Conservation (phyloP, 768 basidiomycete species). For the Russula virescens region DNA sequence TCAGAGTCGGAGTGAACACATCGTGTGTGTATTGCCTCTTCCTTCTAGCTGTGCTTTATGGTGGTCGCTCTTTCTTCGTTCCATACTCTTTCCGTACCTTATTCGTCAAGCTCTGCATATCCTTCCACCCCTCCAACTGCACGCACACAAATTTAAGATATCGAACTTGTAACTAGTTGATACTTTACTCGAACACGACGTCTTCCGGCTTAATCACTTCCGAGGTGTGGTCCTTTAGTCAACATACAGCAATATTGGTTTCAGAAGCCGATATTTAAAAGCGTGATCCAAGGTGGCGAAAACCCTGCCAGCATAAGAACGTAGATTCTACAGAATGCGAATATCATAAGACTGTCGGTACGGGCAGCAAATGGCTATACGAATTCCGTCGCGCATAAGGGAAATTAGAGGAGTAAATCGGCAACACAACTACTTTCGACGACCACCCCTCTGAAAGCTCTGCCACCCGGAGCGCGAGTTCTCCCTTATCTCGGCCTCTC, state of each 20-base stretch:
- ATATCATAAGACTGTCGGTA: neutral
- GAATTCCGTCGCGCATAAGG: neutral
- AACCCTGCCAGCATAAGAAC: neutral
- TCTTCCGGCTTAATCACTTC: slow-evolving; percentile 19
- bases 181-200: slow-evolving; percentile 26
- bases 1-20: slow-evolving; percentile 72
- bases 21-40: neutral
- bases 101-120: slow-evolving; percentile 26
- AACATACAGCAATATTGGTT: neutral
- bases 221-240: neutral
- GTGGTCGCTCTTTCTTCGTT: slow-evolving; percentile 9
- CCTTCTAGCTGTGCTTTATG: slow-evolving; percentile 8
- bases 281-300: too few species aligned
- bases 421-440: slow-evolving; percentile 14
- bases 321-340: too few species aligned
- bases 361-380: neutral
- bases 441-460: slow-evolving; percentile 24
- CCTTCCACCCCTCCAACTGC: slow-evolving; percentile 21
- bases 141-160: slow-evolving; percentile 33
- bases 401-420: too few species aligned
- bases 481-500: slow-evolving; percentile 18
- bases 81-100: slow-evolving; percentile 22
- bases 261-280: neutral
- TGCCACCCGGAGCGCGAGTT: slow-evolving; percentile 26
- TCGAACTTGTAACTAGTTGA: slow-evolving; percentile 28